Conservation (phyloP, 2,329 filamentous ascomycete species). For the Coniella vitis region DNA sequence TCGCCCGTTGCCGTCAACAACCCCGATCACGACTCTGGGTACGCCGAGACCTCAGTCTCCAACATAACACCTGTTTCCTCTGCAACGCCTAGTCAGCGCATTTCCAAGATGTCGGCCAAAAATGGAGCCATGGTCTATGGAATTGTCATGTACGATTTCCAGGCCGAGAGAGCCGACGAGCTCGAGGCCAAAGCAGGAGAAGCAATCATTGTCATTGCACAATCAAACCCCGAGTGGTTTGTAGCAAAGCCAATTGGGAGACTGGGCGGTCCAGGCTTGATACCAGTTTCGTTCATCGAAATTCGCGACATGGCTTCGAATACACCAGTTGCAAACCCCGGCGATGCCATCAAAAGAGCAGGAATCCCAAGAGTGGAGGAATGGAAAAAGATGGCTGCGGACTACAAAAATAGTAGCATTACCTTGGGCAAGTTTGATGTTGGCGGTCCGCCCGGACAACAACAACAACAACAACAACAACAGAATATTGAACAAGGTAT, state of each 20-base stretch:
- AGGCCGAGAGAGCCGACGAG: conserved; percentile 91
- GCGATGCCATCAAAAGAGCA: conserved; percentile 78
- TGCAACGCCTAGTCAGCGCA: conserved; percentile 36
- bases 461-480: too few relatives aligned
- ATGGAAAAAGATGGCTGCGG: conserved; percentile 99
- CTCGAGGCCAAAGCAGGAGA: conserved; percentile 91
- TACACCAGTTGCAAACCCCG: conserved; percentile 70
- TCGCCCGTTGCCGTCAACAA: conserved; percentile 45
- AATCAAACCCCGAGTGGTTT: conserved; percentile 98
- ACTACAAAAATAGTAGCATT: conserved; percentile 99
- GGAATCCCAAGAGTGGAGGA: conserved; percentile 94
- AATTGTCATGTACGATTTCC: conserved; percentile 94
- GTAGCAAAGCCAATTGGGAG: conserved; percentile 98
- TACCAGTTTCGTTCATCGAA: conserved; percentile 94
- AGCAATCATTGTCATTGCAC: conserved; percentile 95
- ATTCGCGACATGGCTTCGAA: conserved; percentile 91
- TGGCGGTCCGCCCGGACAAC: conserved; percentile 34
- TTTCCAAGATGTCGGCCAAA: conserved; percentile 44
- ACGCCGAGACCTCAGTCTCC: conserved; percentile 51
- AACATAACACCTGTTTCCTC: conserved; percentile 24
- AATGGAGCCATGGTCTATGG: conserved; percentile 88
- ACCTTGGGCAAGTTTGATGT: conserved; percentile 84
- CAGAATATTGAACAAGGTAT: conserved; percentile 60
- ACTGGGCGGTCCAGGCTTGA: conserved; percentile 89
- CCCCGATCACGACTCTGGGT: conserved; percentile 85